These are phyloP conservation scores for Hanseniaspora clermontiae DNA, from an alignment of 805 yeast genomes.

Conservation along the genomic window DNA sequence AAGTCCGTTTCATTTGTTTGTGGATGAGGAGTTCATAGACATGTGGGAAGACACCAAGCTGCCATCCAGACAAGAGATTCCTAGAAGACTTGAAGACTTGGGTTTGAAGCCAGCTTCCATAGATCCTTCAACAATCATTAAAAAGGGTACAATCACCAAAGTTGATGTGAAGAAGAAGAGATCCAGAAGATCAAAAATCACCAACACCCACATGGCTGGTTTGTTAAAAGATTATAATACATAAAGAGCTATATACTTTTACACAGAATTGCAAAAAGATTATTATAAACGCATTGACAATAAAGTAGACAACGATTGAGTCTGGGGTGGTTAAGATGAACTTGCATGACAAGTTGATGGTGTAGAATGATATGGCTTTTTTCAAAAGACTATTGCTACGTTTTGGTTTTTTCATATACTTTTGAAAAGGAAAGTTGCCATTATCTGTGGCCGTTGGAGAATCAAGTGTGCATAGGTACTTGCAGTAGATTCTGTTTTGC, in stretches of 20 bases:
- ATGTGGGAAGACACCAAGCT: slow-evolving; percentile 71
- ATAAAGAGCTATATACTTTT: neutral
- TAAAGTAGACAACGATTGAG: neutral
- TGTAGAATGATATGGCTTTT: neutral
- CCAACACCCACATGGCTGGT: slow-evolving; percentile 94
- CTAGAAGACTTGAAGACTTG: slow-evolving; percentile 60
- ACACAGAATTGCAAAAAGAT: neutral
- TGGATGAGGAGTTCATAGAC: slow-evolving; percentile 69
- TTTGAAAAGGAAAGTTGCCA: neutral
- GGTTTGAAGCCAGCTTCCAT: slow-evolving; percentile 95
- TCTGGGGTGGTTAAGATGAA: slow-evolving; percentile 1
- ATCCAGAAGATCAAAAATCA: slow-evolving; percentile 83
- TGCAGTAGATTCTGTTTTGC: slow-evolving; percentile 9
- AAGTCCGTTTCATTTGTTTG: slow-evolving; percentile 29
- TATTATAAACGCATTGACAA: neutral
- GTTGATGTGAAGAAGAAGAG: slow-evolving; percentile 74
- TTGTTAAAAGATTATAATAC: slow-evolving; percentile 67
- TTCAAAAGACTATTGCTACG: neutral
- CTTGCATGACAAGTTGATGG: slow-evolving; percentile 6
- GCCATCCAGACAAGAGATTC: slow-evolving; percentile 73
- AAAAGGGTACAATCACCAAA: slow-evolving; percentile 39
- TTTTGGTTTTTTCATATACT: slow-evolving; percentile 1
- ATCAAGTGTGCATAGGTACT: slow-evolving; percentile 6
- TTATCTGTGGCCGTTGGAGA: neutral
- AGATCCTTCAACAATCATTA: slow-evolving; percentile 88